A percentile compares a stretch with the other conserved stretches of the same genome.
Conservation (phyloP, 2,329 filamentous ascomycete species). For the Reticulascus tulasneorum region DNA sequence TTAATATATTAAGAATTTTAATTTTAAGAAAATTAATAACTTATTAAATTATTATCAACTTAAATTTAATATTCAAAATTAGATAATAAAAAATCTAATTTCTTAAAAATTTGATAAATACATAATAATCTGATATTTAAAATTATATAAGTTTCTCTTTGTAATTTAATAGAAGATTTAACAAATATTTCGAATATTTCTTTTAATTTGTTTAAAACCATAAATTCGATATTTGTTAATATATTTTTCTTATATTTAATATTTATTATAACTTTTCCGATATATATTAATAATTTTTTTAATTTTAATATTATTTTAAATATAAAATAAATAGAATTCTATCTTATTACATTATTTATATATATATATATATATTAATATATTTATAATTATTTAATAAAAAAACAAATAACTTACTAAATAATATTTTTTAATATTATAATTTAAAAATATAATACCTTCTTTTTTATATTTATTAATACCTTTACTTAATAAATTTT, state of each 20-base stretch:
- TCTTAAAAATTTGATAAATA: too few species aligned
- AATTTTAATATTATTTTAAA: neutral
- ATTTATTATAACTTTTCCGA: too few species aligned
- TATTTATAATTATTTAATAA: too few species aligned
- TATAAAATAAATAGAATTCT: neutral
- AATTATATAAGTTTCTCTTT: too few species aligned
- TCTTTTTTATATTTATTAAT: conserved; percentile 1
- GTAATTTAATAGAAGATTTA: neutral
- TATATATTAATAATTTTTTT: neutral
- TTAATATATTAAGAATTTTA: conserved; percentile 1
- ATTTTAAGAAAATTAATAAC: neutral
- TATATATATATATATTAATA: neutral
- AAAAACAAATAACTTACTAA: too few species aligned
- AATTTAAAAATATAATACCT: too few species aligned
- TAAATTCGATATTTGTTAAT: too few species aligned
- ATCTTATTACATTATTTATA: neutral
- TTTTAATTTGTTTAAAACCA: neutral
- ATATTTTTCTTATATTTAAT: too few species aligned
- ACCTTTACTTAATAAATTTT: neutral
- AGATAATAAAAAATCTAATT: too few species aligned
- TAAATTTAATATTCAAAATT: neutral
- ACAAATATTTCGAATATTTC: neutral
- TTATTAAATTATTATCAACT: neutral
- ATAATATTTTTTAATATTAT: too few species aligned
- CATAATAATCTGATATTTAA: neutral